These are phyloP conservation scores for Hirschioporus abietinus DNA, from an alignment of 768 basidiomycete species.

Conservation along the genomic window DNA sequence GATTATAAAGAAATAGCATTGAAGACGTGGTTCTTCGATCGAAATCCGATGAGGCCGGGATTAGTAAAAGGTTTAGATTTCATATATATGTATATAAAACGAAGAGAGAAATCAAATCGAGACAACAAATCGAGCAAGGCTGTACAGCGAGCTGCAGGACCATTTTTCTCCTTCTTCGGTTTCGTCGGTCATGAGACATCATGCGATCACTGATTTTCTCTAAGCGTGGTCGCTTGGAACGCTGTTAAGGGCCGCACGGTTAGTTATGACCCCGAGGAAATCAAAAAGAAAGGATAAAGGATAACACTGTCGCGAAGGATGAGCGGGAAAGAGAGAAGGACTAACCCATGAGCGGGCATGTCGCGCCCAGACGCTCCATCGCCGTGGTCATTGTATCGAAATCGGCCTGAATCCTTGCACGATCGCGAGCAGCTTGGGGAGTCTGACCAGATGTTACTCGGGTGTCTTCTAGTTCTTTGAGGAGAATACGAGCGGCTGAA, in stretches of 20 bases:
- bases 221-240: background rate
- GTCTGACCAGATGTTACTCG: background rate
- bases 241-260: background rate
- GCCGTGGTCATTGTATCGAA: constrained; percentile 18
- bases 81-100: background rate
- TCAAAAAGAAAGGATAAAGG: background rate
- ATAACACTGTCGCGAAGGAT: background rate
- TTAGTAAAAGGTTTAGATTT: background rate
- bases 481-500: background rate
- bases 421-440: constrained; percentile 4
- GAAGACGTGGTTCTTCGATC: background rate
- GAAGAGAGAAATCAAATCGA: background rate
- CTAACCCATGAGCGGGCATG: constrained; percentile 22
- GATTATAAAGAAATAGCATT: background rate
- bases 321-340: background rate
- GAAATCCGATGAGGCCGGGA: background rate
- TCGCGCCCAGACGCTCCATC: constrained; percentile 15
- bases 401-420: constrained; percentile 9
- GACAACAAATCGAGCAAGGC: background rate
- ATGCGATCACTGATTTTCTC: background rate
- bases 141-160: too few species aligned
- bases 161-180: background rate
- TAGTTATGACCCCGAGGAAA: background rate
- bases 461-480: background rate
- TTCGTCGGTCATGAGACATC: background rate